phyloP scores from a whole-genome alignment of 2,329 filamentous ascomycete genomes.

The Zasmidium angulare region DNA sequence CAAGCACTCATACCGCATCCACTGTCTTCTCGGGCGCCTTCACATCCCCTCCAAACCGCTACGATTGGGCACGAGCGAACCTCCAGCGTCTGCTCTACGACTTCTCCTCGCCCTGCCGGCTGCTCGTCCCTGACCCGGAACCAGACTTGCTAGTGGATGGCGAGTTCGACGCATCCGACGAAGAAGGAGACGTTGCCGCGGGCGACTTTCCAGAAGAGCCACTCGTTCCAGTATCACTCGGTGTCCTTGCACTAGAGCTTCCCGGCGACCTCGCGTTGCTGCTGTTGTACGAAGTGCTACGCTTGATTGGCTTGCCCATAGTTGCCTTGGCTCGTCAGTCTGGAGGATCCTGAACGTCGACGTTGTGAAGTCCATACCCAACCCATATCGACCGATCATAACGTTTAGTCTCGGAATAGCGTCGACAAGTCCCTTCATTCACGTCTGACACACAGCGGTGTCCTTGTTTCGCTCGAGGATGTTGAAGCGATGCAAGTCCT shows the following conservation, averaged over 20 bases:
- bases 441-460: not conserved
- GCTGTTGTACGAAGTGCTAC: not conserved
- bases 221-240: not conserved
- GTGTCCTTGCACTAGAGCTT: not conserved
- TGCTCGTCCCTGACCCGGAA: not conserved
- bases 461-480: not conserved
- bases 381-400: not conserved
- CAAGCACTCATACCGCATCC: no score
- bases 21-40: no score
- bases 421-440: not conserved
- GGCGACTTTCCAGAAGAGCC: not conserved
- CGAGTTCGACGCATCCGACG: not conserved
- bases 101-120: not conserved
- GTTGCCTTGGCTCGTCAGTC: not conserved
- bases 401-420: not conserved
- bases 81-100: not conserved
- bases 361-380: not conserved
- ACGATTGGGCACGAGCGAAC: not conserved
- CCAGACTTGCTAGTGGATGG: not conserved
- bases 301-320: constrained; percentile 1
- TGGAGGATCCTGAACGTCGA: no score
- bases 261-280: not conserved
- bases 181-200: not conserved
- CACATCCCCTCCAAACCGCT: no score
- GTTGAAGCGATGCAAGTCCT: not conserved